phyloP scores from a whole-genome alignment of 2,329 filamentous ascomycete genomes.

The Aureobasidium sp. region DNA sequence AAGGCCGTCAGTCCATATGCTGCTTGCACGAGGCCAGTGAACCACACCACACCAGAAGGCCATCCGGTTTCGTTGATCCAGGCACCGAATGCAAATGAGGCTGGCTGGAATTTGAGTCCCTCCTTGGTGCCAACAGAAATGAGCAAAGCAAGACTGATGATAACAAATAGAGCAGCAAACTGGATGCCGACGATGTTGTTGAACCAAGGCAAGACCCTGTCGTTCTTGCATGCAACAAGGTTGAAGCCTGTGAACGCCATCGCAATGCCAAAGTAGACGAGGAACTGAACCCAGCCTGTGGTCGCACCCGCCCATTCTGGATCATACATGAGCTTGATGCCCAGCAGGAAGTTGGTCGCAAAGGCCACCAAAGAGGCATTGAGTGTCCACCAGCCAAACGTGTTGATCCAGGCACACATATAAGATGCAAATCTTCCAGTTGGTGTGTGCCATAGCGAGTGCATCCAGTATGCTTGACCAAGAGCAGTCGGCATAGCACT shows the following conservation, averaged over 20 bases:
- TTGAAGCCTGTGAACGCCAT: constrained; percentile 45
- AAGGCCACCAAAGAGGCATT: constrained; percentile 51
- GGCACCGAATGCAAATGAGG: constrained; percentile 46
- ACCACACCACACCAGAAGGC: constrained; percentile 51
- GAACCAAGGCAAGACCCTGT: constrained; percentile 44
- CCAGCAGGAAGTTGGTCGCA: constrained; percentile 51
- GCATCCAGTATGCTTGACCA: constrained; percentile 54
- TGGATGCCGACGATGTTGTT: constrained; percentile 52
- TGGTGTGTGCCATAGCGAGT: constrained; percentile 35
- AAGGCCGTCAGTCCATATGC: constrained; percentile 53
- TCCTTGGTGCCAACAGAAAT: constrained; percentile 45
- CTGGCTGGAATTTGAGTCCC: constrained; percentile 42
- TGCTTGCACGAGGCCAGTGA: constrained; percentile 50
- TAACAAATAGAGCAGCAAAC: constrained; percentile 47
- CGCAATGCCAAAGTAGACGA: constrained; percentile 49
- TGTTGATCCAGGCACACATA: constrained; percentile 55
- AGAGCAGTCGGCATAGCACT: constrained; percentile 55
- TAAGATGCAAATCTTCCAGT: constrained; percentile 47
- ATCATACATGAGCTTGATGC: constrained; percentile 51
- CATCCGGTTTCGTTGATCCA: constrained; percentile 50
- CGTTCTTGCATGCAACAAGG: constrained; percentile 45
- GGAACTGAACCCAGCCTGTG: constrained; percentile 48
- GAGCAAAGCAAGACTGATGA: constrained; percentile 46
- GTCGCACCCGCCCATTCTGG: constrained; percentile 40
- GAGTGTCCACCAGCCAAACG: constrained; percentile 53